Percentiles rank a stretch among this genome's conserved stretches.
Evolutionary conservation across 345 rosid species (phyloP).

Genomic region (Arabis hirsuta): DNA sequence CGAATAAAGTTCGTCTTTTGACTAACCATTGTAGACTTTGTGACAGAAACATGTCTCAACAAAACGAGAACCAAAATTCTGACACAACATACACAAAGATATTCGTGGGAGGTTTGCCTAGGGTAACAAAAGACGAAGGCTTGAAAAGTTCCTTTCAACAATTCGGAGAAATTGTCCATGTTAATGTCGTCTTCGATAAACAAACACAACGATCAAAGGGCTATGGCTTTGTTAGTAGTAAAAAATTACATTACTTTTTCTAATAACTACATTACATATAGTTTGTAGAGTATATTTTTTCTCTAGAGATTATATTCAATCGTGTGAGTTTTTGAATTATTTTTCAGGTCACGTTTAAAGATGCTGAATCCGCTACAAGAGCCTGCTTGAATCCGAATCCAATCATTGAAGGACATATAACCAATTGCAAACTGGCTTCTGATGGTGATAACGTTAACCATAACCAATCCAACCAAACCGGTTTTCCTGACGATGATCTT

Average conservation of each 20-base stretch:
- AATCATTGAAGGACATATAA: constrained; percentile 60
- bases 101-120: too few species aligned
- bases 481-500: not conserved
- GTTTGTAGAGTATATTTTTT: not conserved
- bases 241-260: not conserved
- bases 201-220: too few species aligned
- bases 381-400: constrained; percentile 62
- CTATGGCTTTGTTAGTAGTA: constrained; percentile 29
- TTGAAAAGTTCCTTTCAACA: too few species aligned
- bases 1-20: too few species aligned
- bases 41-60: too few species aligned
- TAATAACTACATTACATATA: not conserved
- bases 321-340: not conserved
- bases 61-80: too few species aligned
- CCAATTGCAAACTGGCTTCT: constrained; percentile 67
- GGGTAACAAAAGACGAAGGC: too few species aligned
- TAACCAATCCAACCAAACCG: not conserved
- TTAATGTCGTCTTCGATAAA: too few species aligned
- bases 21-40: too few species aligned
- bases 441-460: constrained; percentile 8
- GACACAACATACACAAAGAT: too few species aligned
- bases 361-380: constrained; percentile 62
- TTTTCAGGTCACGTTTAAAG: constrained; percentile 62
- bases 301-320: not conserved
- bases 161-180: too few species aligned